Conservation (phyloP, 2,329 filamentous ascomycete species). For the Phaeophleospora eucalypticola region DNA sequence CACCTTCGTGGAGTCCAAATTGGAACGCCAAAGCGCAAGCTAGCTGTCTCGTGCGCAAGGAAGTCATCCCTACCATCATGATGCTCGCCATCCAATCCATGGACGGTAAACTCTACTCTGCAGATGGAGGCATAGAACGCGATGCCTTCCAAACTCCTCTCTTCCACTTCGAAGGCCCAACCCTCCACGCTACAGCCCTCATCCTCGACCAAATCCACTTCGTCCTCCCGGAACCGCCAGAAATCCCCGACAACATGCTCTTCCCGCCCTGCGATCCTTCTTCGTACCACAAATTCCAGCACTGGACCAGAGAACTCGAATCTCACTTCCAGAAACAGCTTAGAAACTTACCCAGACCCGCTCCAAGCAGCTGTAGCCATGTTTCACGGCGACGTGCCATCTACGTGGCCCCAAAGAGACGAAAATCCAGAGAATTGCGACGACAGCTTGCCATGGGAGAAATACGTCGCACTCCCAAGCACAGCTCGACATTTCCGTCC, state of each 20-base stretch:
- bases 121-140: conserved; percentile 7
- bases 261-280: conserved; percentile 6
- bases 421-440: too few species aligned
- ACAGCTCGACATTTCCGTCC: too few species aligned
- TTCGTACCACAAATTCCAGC: conserved; percentile 2
- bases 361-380: too few species aligned
- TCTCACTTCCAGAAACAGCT: too few species aligned
- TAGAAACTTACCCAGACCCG: too few species aligned
- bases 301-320: too few species aligned
- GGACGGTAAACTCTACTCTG: conserved; percentile 53
- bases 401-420: too few species aligned
- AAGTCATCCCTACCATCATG: conserved; percentile 37
- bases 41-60: conserved; percentile 11
- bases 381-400: too few species aligned
- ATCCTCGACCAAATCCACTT: conserved; percentile 11
- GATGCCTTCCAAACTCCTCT: conserved; percentile 2
- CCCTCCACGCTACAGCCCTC: conserved; percentile 6
- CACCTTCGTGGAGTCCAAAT: conserved; percentile 12
- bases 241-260: conserved; percentile 3
- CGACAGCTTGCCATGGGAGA: too few species aligned
- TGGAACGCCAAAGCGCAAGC: conserved; percentile 4
- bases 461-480: too few species aligned
- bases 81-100: conserved; percentile 95
- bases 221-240: too few species aligned
- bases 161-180: conserved; percentile 2